Base-by-base conservation (phyloP, 768 basidiomycete genomes). In the Boletus rubescentipes region DNA sequence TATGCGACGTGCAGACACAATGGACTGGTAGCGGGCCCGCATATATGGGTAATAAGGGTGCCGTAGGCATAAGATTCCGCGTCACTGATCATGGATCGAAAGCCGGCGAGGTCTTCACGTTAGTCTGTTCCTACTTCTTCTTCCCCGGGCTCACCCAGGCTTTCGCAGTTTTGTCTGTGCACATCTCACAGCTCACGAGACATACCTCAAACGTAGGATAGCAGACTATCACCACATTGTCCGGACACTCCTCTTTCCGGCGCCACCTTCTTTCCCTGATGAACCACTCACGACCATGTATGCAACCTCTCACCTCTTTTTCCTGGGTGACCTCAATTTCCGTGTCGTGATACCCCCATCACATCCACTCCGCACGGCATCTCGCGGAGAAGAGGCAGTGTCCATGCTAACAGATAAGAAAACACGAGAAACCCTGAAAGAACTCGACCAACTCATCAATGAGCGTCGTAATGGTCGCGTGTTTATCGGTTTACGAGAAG, bases 21-120 rank as follows among this genome's bases (percentile, higher is more conserved):
- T 87, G 90, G 85, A 89, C 86, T 0, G 87, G 90, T 8, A 83
- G 76, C 55, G 87, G 87, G 6, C 85, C 83, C 32, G 79, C 69
- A 15, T 85, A 81, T 60, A 90, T 97, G 90, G 92, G 91, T 7
- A 97, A 99, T 74, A 98, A 98, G 72, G 93, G 93, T 26, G 95
- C 92, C 1, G 93, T 97, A 3, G 94, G 89, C 14, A 78, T 93
- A 38, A 80, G 95, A 37, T 87, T 98, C 69, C 83, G 87, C 45
- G 77, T 94, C 20, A 71, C 77, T n/a, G 77, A 74, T 9, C 69
- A 73, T 30, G 82, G 83, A 30, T 80, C 79, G 9, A 71, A 75
- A 42, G 68, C 72, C 4, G 91, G 89, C 53, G 93, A 96, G 68
- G 81, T 80, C 9, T 91, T 84, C 74, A 95, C 93, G 93, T 95